Evolutionary conservation across 176 grass and related monocot genomes (phyloP), one percentile per base, ranked within the genome.

Genomic region (Avena eriantha): DNA sequence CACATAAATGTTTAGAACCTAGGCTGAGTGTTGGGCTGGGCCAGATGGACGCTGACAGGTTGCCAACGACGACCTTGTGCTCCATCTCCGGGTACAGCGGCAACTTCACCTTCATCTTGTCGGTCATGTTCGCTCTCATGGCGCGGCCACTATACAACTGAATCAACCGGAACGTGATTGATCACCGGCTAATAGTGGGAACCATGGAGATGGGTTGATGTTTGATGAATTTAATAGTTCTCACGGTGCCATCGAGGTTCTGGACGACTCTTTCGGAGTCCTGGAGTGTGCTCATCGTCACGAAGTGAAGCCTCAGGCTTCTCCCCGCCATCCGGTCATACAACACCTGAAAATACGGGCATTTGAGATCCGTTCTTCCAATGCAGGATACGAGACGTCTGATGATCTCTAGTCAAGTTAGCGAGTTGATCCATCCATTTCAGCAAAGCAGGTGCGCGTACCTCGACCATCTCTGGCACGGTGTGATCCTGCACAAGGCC

Each of bases 251-350:
- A 46, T 94, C 92, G 15, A 98, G 92, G 85, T 98, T 94, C 76
- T 92, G 78, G 80, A 98, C 91, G 18, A 98, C 87, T 22, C 58
- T 35, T 70, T 98, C 90, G 11, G 93, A 98, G 75, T 98, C 96
- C 43, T 93, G 86, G 12, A 91, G 29, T 1, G 88, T 82, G 90
- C 79, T 96, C 93, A 98, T 98, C 36, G 96, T 96, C 55, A 98
- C 96, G 87, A 96, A 98, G 96, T 93, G 64, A 98, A 98, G 19
- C 96, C 96, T 86, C 96, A 29, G 85, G 82, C 96, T 98, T 58
- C 96, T 91, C 56, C 96, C 96, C 16, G 96, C 92, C 9, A 64
- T 47, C 64, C 96, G 89, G 72, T 98, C 93, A 33, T 98, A 98
- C 6, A 98, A 76, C 63, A 98, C 96, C 96, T 98, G 74, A 63